Percentiles rank a stretch among this genome's conserved stretches.
Conservation (phyloP, 1,284 basidiomycete genomes). For the Prillingera fragicola region DNA sequence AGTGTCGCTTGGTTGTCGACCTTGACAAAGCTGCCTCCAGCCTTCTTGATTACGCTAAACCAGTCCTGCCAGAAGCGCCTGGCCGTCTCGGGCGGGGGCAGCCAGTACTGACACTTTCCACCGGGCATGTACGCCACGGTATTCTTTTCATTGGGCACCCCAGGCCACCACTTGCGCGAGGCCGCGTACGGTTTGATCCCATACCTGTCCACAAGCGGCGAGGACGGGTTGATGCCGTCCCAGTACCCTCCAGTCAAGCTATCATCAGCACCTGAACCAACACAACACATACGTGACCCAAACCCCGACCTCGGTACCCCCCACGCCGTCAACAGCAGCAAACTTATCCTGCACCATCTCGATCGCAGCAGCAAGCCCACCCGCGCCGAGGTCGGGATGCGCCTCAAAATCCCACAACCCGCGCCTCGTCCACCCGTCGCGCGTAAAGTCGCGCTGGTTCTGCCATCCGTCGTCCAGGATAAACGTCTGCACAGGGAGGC, state of each 20-base stretch:
- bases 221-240: conserved; percentile 28
- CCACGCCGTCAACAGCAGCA: not conserved
- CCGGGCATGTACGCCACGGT: conserved; percentile 6
- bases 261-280: not conserved
- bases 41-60: conserved; percentile 21
- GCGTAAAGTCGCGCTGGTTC: conserved; percentile 12
- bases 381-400: not conserved
- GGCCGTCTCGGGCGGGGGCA: conserved; percentile 27
- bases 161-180: conserved; percentile 6
- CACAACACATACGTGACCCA: conserved; percentile 20
- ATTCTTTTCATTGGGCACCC: conserved; percentile 7
- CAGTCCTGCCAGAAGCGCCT: conserved; percentile 34
- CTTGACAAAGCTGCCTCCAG: conserved; percentile 35
- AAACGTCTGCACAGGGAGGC: conserved; percentile 28
- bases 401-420: conserved; percentile 13
- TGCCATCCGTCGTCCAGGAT: conserved; percentile 44
- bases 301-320: conserved; percentile 21
- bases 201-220: conserved; percentile 23
- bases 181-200: conserved; percentile 16
- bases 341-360: conserved; percentile 6
- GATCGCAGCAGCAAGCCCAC: conserved; percentile 2
- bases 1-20: conserved; percentile 32
- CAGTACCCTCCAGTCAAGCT: conserved; percentile 34
- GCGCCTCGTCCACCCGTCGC: no score
- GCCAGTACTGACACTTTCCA: conserved; percentile 8